Evolutionary conservation across 805 yeast genomes (phyloP).

Genomic region (Candida silvatica): DNA sequence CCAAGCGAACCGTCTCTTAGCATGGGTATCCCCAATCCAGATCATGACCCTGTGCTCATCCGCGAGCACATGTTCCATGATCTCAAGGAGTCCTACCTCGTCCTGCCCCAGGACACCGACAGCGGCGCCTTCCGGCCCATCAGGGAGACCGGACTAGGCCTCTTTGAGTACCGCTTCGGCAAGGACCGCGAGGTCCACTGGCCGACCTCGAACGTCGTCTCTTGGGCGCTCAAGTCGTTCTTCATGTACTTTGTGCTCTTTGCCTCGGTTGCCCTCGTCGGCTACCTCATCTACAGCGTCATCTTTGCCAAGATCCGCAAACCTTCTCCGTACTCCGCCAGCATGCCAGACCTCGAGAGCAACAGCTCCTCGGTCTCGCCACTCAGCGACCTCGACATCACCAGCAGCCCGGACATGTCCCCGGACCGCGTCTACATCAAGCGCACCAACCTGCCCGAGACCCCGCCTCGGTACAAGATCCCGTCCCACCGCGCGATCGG

Average conservation of each 20-base stretch:
- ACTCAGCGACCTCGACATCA: no score
- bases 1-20: no score
- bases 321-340: no score
- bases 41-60: constrained; percentile 23
- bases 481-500: no score
- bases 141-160: constrained; percentile 24
- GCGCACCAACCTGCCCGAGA: constrained; percentile 1
- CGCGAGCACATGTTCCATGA: constrained; percentile 27
- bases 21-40: constrained; percentile 26
- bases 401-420: not conserved
- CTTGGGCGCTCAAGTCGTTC: no score
- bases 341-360: no score
- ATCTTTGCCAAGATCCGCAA: no score
- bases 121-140: constrained; percentile 19
- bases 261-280: no score
- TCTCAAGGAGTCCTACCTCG: constrained; percentile 15
- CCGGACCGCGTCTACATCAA: constrained; percentile 1
- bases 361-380: no score
- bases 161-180: constrained; percentile 18
- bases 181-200: constrained; percentile 6
- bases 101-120: constrained; percentile 16
- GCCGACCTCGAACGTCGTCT: no score
- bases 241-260: no score
- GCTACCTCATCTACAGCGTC: no score
- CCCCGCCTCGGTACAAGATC: not conserved